Conservation (phyloP, 1,284 basidiomycete genomes). For the Heimioporus retisporus region DNA sequence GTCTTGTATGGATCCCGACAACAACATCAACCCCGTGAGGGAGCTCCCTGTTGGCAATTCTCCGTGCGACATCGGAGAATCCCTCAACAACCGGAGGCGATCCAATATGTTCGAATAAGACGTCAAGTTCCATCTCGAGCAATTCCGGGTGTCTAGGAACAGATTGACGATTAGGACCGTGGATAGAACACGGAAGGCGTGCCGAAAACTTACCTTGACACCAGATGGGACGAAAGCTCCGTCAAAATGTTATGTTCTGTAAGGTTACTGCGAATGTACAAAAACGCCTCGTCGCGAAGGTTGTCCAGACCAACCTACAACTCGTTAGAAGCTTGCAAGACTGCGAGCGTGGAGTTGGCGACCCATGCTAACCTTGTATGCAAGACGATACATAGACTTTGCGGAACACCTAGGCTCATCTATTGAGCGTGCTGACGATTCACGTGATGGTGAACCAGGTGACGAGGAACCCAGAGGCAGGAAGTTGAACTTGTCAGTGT, state of each 20-base stretch:
- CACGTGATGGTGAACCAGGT: background rate
- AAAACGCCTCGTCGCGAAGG: slow-evolving; percentile 33
- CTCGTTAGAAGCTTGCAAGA: background rate
- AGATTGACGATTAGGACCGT: background rate
- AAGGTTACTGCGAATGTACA: slow-evolving; percentile 27
- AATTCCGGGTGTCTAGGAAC: slow-evolving; percentile 27
- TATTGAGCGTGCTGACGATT: background rate
- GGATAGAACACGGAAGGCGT: background rate
- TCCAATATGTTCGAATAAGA: slow-evolving; percentile 30
- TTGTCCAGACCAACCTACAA: slow-evolving; percentile 30
- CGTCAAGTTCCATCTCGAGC: slow-evolving; percentile 38
- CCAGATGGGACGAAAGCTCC: slow-evolving; percentile 31
- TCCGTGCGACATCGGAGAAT: slow-evolving; percentile 22
- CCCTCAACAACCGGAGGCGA: slow-evolving; percentile 22
- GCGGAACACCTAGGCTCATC: slow-evolving; percentile 36
- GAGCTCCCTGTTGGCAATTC: slow-evolving; percentile 35
- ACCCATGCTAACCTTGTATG: slow-evolving; percentile 30
- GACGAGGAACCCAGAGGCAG: slow-evolving; percentile 33
- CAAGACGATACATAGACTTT: slow-evolving; percentile 44
- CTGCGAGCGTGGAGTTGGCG: too few species aligned
- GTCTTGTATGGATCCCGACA: slow-evolving; percentile 31
- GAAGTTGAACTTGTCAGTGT: slow-evolving; percentile 34
- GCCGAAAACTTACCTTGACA: slow-evolving; percentile 26
- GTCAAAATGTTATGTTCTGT: slow-evolving; percentile 35
- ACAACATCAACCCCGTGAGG: slow-evolving; percentile 35